A percentile compares a stretch with the other conserved stretches of the same genome.
Evolutionary conservation across 2,329 filamentous ascomycete species (phyloP).

Genomic region (Aspergillus sp.): DNA sequence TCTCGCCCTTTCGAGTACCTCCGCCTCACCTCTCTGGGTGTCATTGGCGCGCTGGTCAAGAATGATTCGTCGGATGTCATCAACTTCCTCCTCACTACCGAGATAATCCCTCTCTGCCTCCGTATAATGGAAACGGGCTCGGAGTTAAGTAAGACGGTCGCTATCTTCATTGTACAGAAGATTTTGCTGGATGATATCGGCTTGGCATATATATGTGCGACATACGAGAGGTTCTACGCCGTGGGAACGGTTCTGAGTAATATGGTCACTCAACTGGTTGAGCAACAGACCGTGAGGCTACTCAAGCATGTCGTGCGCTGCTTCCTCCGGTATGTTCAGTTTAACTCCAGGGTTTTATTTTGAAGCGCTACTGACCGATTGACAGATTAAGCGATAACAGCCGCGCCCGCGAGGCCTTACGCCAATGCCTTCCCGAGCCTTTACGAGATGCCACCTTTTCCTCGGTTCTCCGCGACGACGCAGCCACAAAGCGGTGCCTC

Average conservation of each 20-base stretch:
- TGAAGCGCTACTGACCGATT: not conserved
- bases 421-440: constrained; percentile 96
- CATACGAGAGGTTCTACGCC: constrained; percentile 97
- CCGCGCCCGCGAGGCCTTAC: constrained; percentile 86
- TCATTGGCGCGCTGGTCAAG: constrained; percentile 96
- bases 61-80: constrained; percentile 98
- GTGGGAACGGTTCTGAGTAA: constrained; percentile 97
- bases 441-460: constrained; percentile 98
- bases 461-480: constrained; percentile 92
- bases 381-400: constrained; percentile 89
- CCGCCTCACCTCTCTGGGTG: constrained; percentile 89
- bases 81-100: constrained; percentile 96
- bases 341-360: not conserved
- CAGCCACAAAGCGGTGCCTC: constrained; percentile 94
- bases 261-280: constrained; percentile 96
- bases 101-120: constrained; percentile 96
- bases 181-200: constrained; percentile 96
- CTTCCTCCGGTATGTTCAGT: constrained; percentile 74
- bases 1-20: constrained; percentile 97
- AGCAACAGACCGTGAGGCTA: constrained; percentile 92
- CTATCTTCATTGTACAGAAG: constrained; percentile 99
- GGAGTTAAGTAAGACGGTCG: constrained; percentile 96
- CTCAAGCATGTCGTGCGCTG: constrained; percentile 97
- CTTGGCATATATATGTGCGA: constrained; percentile 96
- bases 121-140: constrained; percentile 99